Evolutionary conservation across 495 filamentous ascomycete genomes (phyloP).

Genomic region (Daldinia childiae): DNA sequence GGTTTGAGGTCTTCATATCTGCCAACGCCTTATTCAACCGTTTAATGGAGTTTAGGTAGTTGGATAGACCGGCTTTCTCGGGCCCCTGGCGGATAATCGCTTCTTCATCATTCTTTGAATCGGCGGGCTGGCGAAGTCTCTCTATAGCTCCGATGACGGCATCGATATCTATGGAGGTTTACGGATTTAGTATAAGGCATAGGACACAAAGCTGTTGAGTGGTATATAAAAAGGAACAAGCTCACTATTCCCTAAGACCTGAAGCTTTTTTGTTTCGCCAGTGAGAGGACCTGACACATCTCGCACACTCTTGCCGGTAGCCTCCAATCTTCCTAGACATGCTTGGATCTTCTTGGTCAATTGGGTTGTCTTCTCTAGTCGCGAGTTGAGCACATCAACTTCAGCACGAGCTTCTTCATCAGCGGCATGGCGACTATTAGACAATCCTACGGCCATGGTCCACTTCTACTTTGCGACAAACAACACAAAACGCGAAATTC

Average conservation of each 20-base stretch:
- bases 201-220: neutral
- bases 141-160: constrained; percentile 86
- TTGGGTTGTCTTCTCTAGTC: constrained; percentile 69
- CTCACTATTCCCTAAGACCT: constrained; percentile 80
- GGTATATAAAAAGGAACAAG: constrained; percentile 11
- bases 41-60: constrained; percentile 90
- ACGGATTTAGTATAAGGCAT: constrained; percentile 13
- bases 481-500: neutral
- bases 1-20: constrained; percentile 84
- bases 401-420: constrained; percentile 72
- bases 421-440: constrained; percentile 58
- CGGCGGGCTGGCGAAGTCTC: constrained; percentile 83
- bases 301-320: constrained; percentile 86
- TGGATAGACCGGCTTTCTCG: constrained; percentile 77
- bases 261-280: constrained; percentile 88
- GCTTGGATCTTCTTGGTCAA: constrained; percentile 94
- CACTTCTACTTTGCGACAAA: neutral
- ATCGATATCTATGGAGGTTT: constrained; percentile 73
- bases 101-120: constrained; percentile 88
- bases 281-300: constrained; percentile 93
- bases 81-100: constrained; percentile 88
- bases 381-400: constrained; percentile 71
- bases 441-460: constrained; percentile 59
- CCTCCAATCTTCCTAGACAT: constrained; percentile 83
- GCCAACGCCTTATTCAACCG: constrained; percentile 81